Evolutionary conservation across 2,329 filamentous ascomycete genomes (phyloP).

Genomic region (Fusarium anthophilum): DNA sequence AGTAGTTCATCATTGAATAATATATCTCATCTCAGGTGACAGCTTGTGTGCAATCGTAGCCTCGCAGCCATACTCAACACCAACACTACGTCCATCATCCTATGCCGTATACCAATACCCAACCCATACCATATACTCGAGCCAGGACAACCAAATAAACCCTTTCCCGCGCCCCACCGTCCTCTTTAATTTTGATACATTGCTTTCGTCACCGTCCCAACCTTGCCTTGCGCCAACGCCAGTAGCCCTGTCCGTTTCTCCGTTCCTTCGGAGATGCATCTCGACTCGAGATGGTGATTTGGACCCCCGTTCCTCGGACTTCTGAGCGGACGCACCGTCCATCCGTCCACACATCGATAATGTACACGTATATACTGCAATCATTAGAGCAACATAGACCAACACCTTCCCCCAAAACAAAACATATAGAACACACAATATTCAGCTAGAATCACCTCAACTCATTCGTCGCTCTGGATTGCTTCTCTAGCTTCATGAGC

Average conservation of each 20-base stretch:
- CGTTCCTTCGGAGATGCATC: slow-evolving; percentile 29
- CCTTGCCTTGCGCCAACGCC: slow-evolving; percentile 42
- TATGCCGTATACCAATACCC: slow-evolving; percentile 33
- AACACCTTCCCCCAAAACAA: slow-evolving; percentile 12
- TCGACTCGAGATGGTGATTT: slow-evolving; percentile 22
- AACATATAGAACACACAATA: slow-evolving; percentile 17
- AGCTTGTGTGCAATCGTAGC: slow-evolving; percentile 19
- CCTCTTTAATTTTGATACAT: slow-evolving; percentile 41
- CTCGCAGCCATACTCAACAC: slow-evolving; percentile 17
- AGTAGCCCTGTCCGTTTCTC: slow-evolving; percentile 22
- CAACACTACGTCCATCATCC: slow-evolving; percentile 20
- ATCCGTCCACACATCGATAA: slow-evolving; percentile 28
- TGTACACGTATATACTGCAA: slow-evolving; percentile 42
- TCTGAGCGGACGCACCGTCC: background rate
- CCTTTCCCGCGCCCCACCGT: slow-evolving; percentile 26
- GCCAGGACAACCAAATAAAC: slow-evolving; percentile 36
- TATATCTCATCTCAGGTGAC: slow-evolving; percentile 25
- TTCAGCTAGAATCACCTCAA: slow-evolving; percentile 2
- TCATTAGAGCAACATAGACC: slow-evolving; percentile 20
- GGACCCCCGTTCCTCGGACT: background rate
- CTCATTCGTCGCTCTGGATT: background rate
- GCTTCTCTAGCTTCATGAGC: background rate
- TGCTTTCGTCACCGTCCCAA: slow-evolving; percentile 35
- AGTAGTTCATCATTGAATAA: slow-evolving; percentile 25
- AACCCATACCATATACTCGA: slow-evolving; percentile 39